Base-by-base conservation (phyloP, 495 filamentous ascomycete genomes). In the Penicillium herquei region DNA sequence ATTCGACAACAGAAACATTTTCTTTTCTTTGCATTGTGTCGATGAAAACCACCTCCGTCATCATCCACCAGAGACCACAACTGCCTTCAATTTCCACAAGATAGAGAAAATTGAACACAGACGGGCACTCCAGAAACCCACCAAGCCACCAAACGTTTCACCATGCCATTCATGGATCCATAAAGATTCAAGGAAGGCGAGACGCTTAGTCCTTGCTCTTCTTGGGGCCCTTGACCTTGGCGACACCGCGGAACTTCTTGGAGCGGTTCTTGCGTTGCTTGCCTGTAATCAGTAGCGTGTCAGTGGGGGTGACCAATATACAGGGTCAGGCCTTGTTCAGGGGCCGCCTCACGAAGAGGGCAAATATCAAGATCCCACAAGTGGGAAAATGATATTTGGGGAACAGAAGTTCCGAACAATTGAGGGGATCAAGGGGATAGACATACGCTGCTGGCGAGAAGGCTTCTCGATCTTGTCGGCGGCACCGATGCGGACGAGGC, bases 201-300 rank as follows among this genome's bases (percentile, higher is more conserved):
- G 57, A 64, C 68, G 61, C 59, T 76, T 78, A 78, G 64, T 77
- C 67, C 76, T 78, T 78, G 76, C 39, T 70, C 82, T 91, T 87
- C 80, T 88, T 87, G 67, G 85, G 87, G 71, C 89, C 89, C 89
- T 96, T 98, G 69, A 74, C 76, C 79, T 89, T 89, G 68, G 92
- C 95, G 65, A 88, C 92, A 74, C 95, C 95, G 61, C 95, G 91
- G 75, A 96, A 88, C 75, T 93, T 91, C 91, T 98, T 98, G 78
- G 88, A 86, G 73, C 92, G 84, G 91, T 99, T 99, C 89, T 98
- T 99, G 83, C 95, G 89, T 85, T 98, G 93, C 84, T 99, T 99
- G 86, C 95, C 95, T 99, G 78, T 81, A 58, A 53, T 31, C 49
- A 39, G 14, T 55, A 45, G 21, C 50, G 37, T 48, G 53, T 55